phyloP scores from a whole-genome alignment of 768 basidiomycete genomes.

The Pulveroboletus ravenelii region DNA sequence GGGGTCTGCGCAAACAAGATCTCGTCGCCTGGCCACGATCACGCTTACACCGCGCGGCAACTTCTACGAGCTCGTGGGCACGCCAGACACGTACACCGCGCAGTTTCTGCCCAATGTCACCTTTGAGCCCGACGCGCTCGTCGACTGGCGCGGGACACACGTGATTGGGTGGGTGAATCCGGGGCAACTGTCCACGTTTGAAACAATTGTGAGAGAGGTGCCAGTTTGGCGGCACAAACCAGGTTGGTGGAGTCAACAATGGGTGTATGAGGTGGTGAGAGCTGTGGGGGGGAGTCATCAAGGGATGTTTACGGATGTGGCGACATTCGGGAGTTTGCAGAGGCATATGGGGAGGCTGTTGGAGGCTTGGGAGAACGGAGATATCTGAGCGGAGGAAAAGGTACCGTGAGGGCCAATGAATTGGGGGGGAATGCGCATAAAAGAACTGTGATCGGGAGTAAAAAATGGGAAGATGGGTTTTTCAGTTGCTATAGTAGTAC shows the following conservation, averaged over 20 bases:
- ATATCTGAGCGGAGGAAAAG: slow-evolving; percentile 14
- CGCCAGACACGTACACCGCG: slow-evolving; percentile 23
- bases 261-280: slow-evolving; percentile 23
- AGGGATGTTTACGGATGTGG: slow-evolving; percentile 12
- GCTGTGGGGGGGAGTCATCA: neutral
- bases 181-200: slow-evolving; percentile 11
- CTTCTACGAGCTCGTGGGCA: slow-evolving; percentile 26
- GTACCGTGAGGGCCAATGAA: neutral
- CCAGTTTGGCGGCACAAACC: slow-evolving; percentile 14
- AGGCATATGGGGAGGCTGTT: slow-evolving; percentile 23
- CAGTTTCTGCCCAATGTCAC: slow-evolving; percentile 5
- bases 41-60: slow-evolving; percentile 12
- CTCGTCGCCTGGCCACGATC: neutral
- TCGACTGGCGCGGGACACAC: slow-evolving; percentile 24
- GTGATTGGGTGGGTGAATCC: slow-evolving; percentile 21
- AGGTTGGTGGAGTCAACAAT: slow-evolving; percentile 26
- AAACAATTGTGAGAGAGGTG: slow-evolving; percentile 12
- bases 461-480: neutral
- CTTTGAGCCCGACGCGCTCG: slow-evolving; percentile 8
- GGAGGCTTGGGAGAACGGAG: slow-evolving; percentile 29
- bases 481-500: neutral
- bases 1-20: neutral
- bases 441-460: slow-evolving; percentile 2
- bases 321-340: slow-evolving; percentile 17
- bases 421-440: neutral